Base-by-base conservation (phyloP, 352 stramenopile species). In the Phytopythium vexans region DNA sequence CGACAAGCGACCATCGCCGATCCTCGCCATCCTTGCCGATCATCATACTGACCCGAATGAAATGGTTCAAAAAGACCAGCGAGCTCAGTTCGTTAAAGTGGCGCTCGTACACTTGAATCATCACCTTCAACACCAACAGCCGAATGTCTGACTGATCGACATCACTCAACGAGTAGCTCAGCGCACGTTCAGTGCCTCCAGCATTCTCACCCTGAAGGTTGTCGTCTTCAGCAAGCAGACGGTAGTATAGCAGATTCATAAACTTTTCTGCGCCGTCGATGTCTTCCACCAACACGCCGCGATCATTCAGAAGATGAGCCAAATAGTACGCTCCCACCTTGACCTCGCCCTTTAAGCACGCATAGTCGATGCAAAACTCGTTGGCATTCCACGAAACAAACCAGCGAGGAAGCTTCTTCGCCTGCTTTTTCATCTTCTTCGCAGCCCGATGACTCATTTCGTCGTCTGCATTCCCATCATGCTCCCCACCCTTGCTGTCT, bases 301-400 rank as follows among this genome's bases (percentile, higher is more conserved):
- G 84, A 53, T 91, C 82, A 35, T 92, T 86, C 12, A 94, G 62
- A 27, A 94, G 68, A 35, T 92, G 85, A 1, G 82, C 82, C 39
- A 94, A 60, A 52, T 90, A 94, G 54, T 94, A 94, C 8, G 85
- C 72, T 6, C 85, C 85, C 51, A 94, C 85, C 46, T 86, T 89
- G 21, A 94, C 80, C 56, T 94, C 85, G 8, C 71, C 65, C 21
- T 73, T 54, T n/a, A 89, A 51, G 44, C 78, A 90, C 27, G 82
- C 68, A 41, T 92, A 94, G 40, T 94, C 82, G 34, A 93, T 56
- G 12, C 66, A 63, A 43, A 94, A 94, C 54, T 94, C 85, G 47
- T 94, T 92, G n/a, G 70, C 82, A 56, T 94, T 92, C 85, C 85
- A 94, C 8, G 75, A 77, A 10, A 94, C 68, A 58, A 88, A 94